These are phyloP conservation scores for Colletotrichum sp. DNA, from an alignment of 2,329 filamentous ascomycete genomes.

Conservation along the genomic window DNA sequence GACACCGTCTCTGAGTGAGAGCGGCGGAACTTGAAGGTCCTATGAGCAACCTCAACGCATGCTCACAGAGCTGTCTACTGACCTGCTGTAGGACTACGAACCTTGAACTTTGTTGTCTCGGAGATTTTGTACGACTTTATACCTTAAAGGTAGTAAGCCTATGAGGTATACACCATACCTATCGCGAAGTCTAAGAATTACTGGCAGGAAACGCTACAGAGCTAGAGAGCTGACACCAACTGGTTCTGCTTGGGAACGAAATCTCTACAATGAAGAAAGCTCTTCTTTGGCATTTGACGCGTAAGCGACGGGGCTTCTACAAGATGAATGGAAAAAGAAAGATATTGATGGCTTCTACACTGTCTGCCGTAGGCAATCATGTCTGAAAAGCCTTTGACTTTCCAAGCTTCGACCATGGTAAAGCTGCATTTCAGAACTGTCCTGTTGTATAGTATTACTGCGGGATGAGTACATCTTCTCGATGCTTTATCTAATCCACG, in stretches of 20 bases:
- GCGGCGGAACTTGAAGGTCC: background rate
- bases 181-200: no score
- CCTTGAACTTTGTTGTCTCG: background rate
- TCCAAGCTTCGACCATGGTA: accelerated
- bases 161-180: no score
- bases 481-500: accelerated
- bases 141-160: background rate
- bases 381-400: background rate
- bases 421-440: background rate
- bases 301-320: background rate
- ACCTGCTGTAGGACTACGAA: background rate
- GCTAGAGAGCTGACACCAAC: no score
- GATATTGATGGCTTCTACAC: accelerated
- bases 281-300: background rate
- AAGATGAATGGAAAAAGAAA: background rate
- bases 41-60: background rate
- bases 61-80: background rate
- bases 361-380: accelerated
- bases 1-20: background rate
- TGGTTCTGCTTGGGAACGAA: background rate
- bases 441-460: background rate
- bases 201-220: no score
- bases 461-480: background rate
- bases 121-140: accelerated
- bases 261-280: background rate